Percentiles rank a stretch among this genome's conserved stretches.
phyloP scores from a whole-genome alignment of 2,329 filamentous ascomycete genomes.

The Stylonectria norvegica region DNA sequence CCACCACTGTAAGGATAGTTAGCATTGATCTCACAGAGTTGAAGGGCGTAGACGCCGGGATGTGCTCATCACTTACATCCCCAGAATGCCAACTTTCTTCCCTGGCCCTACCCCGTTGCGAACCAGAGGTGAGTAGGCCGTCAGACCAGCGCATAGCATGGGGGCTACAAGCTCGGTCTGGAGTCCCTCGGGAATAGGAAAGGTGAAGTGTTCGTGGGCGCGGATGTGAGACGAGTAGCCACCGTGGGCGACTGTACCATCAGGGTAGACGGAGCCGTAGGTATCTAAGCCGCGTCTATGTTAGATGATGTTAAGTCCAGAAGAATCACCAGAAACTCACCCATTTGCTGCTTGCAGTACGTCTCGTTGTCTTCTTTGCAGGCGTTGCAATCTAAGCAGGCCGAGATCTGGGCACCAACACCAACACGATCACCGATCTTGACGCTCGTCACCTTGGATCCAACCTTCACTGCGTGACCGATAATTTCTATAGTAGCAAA shows the following conservation, averaged over 20 bases:
- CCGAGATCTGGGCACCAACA: slow-evolving; percentile 47
- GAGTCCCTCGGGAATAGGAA: slow-evolving; percentile 38
- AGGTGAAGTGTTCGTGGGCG: slow-evolving; percentile 38
- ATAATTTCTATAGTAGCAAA: slow-evolving; percentile 40
- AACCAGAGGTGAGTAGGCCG: slow-evolving; percentile 56
- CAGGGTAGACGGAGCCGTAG: slow-evolving; percentile 44
- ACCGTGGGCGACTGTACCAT: slow-evolving; percentile 55
- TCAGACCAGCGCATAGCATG: slow-evolving; percentile 65
- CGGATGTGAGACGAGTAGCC: slow-evolving; percentile 36
- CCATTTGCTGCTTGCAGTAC: slow-evolving; percentile 26
- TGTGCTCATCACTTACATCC: slow-evolving; percentile 5
- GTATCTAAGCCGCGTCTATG: slow-evolving; percentile 33
- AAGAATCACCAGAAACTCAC: neutral
- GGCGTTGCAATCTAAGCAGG: slow-evolving; percentile 40
- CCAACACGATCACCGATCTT: slow-evolving; percentile 54
- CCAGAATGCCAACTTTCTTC: slow-evolving; percentile 59
- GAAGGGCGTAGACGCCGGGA: too few species aligned
- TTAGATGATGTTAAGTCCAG: neutral
- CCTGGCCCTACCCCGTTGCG: slow-evolving; percentile 60
- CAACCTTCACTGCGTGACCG: slow-evolving; percentile 42
- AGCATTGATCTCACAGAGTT: too few species aligned
- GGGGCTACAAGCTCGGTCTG: slow-evolving; percentile 42
- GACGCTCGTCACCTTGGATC: slow-evolving; percentile 38
- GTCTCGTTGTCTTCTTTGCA: slow-evolving; percentile 29
- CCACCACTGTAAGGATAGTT: slow-evolving; percentile 41